A percentile compares a stretch with the other conserved stretches of the same genome.
Evolutionary conservation across 2,329 filamentous ascomycete species (phyloP).

Genomic region (Aspergillus sp.): DNA sequence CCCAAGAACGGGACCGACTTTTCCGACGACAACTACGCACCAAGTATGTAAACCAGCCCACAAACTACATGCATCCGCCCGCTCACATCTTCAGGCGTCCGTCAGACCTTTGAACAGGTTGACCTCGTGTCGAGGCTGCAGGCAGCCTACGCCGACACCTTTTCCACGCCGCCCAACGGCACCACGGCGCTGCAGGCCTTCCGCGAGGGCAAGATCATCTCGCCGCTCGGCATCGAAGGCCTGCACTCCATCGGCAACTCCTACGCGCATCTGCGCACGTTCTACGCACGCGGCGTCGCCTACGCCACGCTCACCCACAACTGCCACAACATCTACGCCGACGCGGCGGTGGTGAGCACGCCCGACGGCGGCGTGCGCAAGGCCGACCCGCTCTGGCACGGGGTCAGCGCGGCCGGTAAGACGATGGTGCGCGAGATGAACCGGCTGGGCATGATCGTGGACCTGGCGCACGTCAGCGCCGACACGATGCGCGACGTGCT

Average conservation of each 20-base stretch:
- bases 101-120: conserved; percentile 36
- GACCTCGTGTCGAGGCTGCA: conserved; percentile 36
- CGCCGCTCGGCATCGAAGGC: conserved; percentile 78
- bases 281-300: conserved; percentile 74
- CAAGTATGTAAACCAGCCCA: conserved; percentile 50
- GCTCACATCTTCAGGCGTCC: conserved; percentile 22
- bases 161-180: conserved; percentile 58
- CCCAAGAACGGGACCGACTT: conserved; percentile 71
- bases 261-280: conserved; percentile 65
- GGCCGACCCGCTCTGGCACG: conserved; percentile 48
- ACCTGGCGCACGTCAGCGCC: conserved; percentile 73
- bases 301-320: conserved; percentile 92
- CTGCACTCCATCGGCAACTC: conserved; percentile 91
- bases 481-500: conserved; percentile 87
- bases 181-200: conserved; percentile 63
- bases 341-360: conserved; percentile 65
- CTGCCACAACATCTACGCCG: conserved; percentile 86
- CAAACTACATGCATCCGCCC: too few relatives aligned
- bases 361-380: conserved; percentile 38
- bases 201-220: conserved; percentile 64
- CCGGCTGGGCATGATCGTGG: conserved; percentile 88
- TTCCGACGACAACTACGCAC: conserved; percentile 68
- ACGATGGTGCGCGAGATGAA: conserved; percentile 85
- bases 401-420: conserved; percentile 70
- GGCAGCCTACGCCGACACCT: conserved; percentile 41